Conservation (phyloP, 345 rosid species). For the Euclidium syriacum region DNA sequence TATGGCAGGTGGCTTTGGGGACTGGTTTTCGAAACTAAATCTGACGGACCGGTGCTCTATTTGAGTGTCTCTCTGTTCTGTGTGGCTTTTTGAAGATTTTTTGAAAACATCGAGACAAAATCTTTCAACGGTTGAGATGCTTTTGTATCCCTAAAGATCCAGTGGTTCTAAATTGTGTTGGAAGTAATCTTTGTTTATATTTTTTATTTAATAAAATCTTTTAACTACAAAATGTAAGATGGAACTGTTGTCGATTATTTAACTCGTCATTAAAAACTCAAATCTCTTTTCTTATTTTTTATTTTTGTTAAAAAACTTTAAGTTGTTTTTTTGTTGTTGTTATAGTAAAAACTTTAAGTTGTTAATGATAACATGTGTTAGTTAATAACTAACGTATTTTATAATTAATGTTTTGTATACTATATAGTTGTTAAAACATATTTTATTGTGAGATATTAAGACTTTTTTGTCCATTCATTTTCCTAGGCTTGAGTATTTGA, state of each 20-base stretch:
- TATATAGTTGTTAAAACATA: neutral
- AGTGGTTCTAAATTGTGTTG: slow-evolving; percentile 9
- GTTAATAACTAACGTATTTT: slow-evolving; percentile 16
- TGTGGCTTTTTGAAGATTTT: slow-evolving; percentile 34
- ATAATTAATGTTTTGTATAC: no score
- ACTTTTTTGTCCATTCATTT: slow-evolving; percentile 8
- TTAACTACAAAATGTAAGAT: slow-evolving; percentile 16
- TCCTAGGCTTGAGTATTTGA: no score
- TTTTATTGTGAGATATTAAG: neutral
- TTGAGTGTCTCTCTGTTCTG: slow-evolving; percentile 27
- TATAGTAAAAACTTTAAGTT: slow-evolving; percentile 15
- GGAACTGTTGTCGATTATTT: slow-evolving; percentile 22
- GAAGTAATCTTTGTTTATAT: neutral
- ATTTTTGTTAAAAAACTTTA: slow-evolving; percentile 1
- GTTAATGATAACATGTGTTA: slow-evolving; percentile 23
- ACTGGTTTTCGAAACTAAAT: slow-evolving; percentile 35
- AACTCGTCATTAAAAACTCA: slow-evolving; percentile 17
- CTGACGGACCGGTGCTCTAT: slow-evolving; percentile 37
- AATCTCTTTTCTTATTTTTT: neutral
- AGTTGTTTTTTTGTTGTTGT: no score
- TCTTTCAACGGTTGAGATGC: slow-evolving; percentile 29
- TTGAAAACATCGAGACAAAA: slow-evolving; percentile 29
- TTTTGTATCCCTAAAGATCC: slow-evolving; percentile 3
- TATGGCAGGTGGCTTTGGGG: slow-evolving; percentile 31
- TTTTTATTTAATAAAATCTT: neutral